Percentiles rank a stretch among this genome's conserved stretches.
Conservation (phyloP, 768 basidiomycete genomes). For the Leccinellum albellum region DNA sequence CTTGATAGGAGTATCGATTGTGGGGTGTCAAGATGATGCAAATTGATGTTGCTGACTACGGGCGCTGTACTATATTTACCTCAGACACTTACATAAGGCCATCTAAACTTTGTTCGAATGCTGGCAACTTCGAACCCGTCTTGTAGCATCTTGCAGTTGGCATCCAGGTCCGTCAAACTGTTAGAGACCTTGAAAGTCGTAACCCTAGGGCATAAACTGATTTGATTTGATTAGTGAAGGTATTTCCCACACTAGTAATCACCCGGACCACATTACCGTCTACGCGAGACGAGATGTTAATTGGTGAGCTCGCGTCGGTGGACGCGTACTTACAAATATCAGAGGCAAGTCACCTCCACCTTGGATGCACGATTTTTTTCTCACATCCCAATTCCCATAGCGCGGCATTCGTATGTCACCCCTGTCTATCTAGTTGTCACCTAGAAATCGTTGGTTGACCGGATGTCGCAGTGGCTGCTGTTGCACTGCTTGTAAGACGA, state of each 20-base stretch:
- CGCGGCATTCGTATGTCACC: not conserved
- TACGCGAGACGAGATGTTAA: too few relatives aligned
- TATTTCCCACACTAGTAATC: not conserved
- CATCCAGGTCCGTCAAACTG: too few relatives aligned
- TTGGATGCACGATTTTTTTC: not conserved
- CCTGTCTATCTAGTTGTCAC: not conserved
- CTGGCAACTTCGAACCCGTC: too few relatives aligned
- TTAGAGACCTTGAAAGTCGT: too few relatives aligned
- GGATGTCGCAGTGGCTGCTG: not conserved
- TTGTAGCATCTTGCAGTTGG: not conserved
- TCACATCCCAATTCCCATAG: not conserved
- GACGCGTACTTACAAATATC: not conserved
- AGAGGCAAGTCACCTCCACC: not conserved
- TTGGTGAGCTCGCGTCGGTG: too few relatives aligned
- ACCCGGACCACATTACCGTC: not conserved
- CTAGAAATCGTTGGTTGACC: not conserved
- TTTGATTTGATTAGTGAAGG: not conserved
- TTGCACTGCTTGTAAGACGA: not conserved
- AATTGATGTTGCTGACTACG: too few relatives aligned
- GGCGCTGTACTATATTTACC: not conserved
- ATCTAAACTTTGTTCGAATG: too few relatives aligned
- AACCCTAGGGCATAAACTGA: not conserved
- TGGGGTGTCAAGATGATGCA: too few relatives aligned
- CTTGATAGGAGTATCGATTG: too few relatives aligned
- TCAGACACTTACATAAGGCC: not conserved